Evolutionary conservation across 1,139 yeast species (phyloP), one percentile per base, ranked within the genome.

Genomic region (Pichia sp.): DNA sequence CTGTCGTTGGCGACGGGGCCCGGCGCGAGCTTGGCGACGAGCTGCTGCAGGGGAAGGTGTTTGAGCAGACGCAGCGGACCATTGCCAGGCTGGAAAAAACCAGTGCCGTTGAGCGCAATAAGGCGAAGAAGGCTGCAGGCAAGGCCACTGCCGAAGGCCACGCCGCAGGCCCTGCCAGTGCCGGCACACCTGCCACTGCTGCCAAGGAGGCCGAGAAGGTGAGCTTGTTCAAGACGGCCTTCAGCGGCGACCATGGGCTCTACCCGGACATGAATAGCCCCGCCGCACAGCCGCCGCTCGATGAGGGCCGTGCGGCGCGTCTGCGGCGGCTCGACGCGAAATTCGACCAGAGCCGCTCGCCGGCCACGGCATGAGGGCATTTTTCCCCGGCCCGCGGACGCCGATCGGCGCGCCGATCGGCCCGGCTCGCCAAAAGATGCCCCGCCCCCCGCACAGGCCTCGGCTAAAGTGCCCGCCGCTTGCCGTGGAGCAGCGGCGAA

Each of bases 71-170:
- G 0, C 85, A 75, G 52, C 72, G 74, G 56, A 67, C 78, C 45
- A 83, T 92, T 49, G 78, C 72, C 6, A 71, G 71, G 10, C 68
- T 87, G 29, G 98, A 92, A 66, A 87, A 81, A 68, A 76, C 76
- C 58, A 78, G 89, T 43, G 97, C 96, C 0, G 71, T 82, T 16
- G 82, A 78, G 64, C 71, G 92, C 51, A 84, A 82, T 55, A 70
- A 64, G 20, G n/a, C 20, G 4, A 36, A 50, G 14, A 38, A 17
- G 27, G 31, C 2, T 55, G 61, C 50, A 67, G 77, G 75, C 16
- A 63, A 67, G 53, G 65, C 71, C 36, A 40, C 43, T 24, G 6
- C 64, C 67, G 4, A 44, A 4, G 14, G 20, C 14, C 24, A 29
- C 16, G 20, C n/a, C 33, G n/a, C n/a, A 14, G n/a, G n/a, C 16